These are phyloP conservation scores for Davidsoniella australis DNA, from an alignment of 2,329 filamentous ascomycete genomes.

Conservation along the genomic window DNA sequence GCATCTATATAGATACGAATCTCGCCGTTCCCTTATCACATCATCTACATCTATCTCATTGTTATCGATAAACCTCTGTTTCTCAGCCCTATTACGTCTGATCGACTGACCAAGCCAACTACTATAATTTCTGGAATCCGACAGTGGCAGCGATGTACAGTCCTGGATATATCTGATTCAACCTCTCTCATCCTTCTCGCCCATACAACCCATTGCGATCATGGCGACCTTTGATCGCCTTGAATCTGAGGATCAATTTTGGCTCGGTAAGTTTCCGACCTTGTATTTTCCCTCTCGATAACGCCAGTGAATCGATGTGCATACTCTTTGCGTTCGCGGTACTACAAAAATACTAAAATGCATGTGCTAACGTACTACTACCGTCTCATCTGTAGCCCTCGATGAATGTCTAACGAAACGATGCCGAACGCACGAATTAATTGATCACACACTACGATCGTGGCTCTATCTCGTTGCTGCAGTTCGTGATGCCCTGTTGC, in stretches of 20 bases:
- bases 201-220: not conserved
- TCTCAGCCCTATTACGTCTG: not conserved
- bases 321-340: no score
- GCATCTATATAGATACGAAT: no score
- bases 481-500: conserved; percentile 59
- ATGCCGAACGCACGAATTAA: conserved; percentile 36
- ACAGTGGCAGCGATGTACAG: not conserved
- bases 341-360: not conserved
- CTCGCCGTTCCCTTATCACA: no score
- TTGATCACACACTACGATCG: conserved; percentile 72
- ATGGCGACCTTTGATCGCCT: conserved; percentile 11
- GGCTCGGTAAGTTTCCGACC: conserved; percentile 47
- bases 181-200: not conserved
- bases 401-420: conserved; percentile 27
- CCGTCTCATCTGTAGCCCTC: conserved; percentile 25
- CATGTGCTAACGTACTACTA: not conserved
- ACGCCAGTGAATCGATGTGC: no score
- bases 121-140: not conserved
- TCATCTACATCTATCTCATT: no score
- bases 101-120: not conserved
- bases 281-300: not conserved
- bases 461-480: conserved; percentile 66
- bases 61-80: no score
- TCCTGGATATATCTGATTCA: not conserved
- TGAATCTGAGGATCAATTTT: conserved; percentile 60